A percentile compares a stretch with the other conserved stretches of the same genome.
Evolutionary conservation across 345 rosid species (phyloP).

Genomic region (Salix koriyanagi): DNA sequence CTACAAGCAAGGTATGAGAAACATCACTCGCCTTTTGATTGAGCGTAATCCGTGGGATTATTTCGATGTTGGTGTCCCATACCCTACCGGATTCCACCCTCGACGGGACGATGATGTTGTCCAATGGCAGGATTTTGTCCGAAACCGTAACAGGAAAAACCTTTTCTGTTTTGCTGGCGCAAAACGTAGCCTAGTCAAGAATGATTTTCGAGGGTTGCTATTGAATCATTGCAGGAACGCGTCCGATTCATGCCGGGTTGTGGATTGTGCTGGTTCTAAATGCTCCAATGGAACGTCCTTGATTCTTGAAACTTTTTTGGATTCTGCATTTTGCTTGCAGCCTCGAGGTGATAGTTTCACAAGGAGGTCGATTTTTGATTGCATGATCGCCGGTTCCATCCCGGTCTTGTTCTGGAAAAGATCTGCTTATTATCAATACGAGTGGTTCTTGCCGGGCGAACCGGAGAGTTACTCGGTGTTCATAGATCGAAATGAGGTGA

Average conservation of each 20-base stretch:
- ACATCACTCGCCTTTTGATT: conserved; percentile 85
- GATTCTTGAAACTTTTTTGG: conserved; percentile 66
- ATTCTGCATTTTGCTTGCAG: conserved; percentile 79
- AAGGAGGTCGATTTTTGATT: conserved; percentile 84
- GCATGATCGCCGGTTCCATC: conserved; percentile 93
- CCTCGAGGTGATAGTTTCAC: conserved; percentile 98
- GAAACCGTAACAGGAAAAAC: conserved; percentile 43
- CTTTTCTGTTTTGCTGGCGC: conserved; percentile 96
- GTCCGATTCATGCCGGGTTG: conserved; percentile 49
- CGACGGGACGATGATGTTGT: conserved; percentile 59
- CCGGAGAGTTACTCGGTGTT: conserved; percentile 71
- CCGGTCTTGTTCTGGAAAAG: conserved; percentile 97
- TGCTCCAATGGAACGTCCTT: conserved; percentile 80
- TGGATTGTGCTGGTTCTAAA: conserved; percentile 49
- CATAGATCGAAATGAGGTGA: conserved; percentile 67
- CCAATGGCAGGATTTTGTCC: conserved; percentile 73
- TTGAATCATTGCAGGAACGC: conserved; percentile 60
- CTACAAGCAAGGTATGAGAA: conserved; percentile 72
- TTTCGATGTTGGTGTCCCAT: conserved; percentile 87
- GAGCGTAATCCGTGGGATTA: conserved; percentile 99
- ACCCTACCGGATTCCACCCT: conserved; percentile 99
- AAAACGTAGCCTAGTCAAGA: conserved; percentile 47
- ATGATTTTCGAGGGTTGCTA: conserved; percentile 73
- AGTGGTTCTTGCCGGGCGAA: conserved; percentile 85
- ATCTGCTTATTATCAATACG: conserved; percentile 75